Base-by-base conservation (phyloP, 257 asterid genomes). In the Salvia splendens region DNA sequence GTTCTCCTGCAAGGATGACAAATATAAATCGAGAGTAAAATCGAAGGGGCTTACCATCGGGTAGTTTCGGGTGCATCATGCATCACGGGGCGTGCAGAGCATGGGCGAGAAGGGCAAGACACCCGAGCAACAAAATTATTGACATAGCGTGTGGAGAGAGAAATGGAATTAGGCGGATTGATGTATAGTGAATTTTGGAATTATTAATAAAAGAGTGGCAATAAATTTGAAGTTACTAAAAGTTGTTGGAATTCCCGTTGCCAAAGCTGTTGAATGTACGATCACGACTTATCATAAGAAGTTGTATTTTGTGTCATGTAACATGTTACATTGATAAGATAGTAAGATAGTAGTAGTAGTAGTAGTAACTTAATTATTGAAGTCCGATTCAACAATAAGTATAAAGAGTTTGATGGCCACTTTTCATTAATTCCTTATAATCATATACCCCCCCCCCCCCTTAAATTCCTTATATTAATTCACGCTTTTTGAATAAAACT, bases 241-340 rank as follows among this genome's bases (percentile, higher is more conserved):
- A 81, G 79, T 78, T 33, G 86, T 58, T 78, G 86, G 75, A 43
- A 63, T 75, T 81, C 10, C n/a, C 33, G 81, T 67, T 48, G 86
- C 78, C 12, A 81, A 81, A 81, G 67, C 80, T 46, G 83, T 66
- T 78, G 78, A 61, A 40, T 28, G 65, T 24, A 24, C 54, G 16
- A 40, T 16, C 38, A 2, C 5, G 20, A 10, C 5, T 4, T 43
- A 56, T 12, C 33, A 55, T 56, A 30, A 4, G 10, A 5, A 7
- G 4, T 1, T 12, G 50, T 59, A 59, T 20, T 59, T 58, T 15
- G 41, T 38, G 36, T 33, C 38, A 60, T 8, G 65, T 60, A 9
- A 16, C 49, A 38, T 58, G 28, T 57, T 58, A 58, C 14, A 14
- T 35, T 20, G 24, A 20, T 20, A n/a, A n/a, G n/a, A n/a, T n/a